Evolutionary conservation across 1,284 basidiomycete genomes (phyloP).

Genomic region (Leccinum griseonigrum): DNA sequence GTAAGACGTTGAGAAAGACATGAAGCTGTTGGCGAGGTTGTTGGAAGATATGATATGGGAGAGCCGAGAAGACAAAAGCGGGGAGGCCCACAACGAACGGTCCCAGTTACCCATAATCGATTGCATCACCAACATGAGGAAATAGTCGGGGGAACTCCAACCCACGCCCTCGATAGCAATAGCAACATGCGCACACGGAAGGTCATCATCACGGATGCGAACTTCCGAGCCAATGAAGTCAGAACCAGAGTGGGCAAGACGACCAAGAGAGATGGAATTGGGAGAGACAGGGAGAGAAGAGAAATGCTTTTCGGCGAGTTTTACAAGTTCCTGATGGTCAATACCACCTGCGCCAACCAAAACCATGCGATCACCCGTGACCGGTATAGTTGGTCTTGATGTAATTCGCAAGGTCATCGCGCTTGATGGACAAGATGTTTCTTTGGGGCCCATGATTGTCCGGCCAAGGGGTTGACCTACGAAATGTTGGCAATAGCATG

Average conservation of each 20-base stretch:
- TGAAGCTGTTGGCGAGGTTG: conserved; percentile 99
- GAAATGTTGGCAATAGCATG: conserved; percentile 10
- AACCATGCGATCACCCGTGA: conserved; percentile 96
- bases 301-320: conserved; percentile 95
- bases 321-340: conserved; percentile 90
- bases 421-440: conserved; percentile 96
- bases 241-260: conserved; percentile 72
- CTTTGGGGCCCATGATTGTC: conserved; percentile 96
- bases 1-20: conserved; percentile 99
- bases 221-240: conserved; percentile 95
- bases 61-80: conserved; percentile 88
- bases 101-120: conserved; percentile 99
- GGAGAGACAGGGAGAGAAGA: conserved; percentile 84
- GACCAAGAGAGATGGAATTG: conserved; percentile 88
- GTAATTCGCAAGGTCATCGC: conserved; percentile 87
- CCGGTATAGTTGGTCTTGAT: conserved; percentile 89
- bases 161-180: conserved; percentile 98
- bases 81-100: conserved; percentile 88
- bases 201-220: conserved; percentile 90
- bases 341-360: conserved; percentile 97
- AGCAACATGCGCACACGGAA: conserved; percentile 89
- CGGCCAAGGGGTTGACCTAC: conserved; percentile 91
- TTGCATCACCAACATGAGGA: conserved; percentile 99
- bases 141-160: conserved; percentile 98
- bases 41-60: conserved; percentile 90